phyloP scores from a whole-genome alignment of 2,329 filamentous ascomycete species.

The Botryosphaeria agaves region DNA sequence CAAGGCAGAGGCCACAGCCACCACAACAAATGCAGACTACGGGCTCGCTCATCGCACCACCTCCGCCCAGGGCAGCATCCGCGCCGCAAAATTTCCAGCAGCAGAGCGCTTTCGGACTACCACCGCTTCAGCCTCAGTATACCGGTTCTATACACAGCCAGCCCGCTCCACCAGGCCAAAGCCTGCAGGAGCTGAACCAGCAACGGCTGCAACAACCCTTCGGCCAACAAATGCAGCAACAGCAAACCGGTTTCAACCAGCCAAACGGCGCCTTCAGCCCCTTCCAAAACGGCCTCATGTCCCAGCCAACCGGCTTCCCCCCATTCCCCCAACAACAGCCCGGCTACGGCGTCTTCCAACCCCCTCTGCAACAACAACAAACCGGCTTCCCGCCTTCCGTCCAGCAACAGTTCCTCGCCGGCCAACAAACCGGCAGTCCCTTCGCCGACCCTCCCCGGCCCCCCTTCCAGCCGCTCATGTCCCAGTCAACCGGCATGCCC shows the following conservation, averaged over 20 bases:
- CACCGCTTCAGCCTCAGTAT: constrained; percentile 67
- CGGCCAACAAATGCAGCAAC: constrained; percentile 13
- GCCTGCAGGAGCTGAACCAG: constrained; percentile 51
- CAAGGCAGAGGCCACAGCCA: constrained; percentile 52
- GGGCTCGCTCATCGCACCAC: constrained; percentile 54
- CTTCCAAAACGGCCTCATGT: constrained; percentile 18
- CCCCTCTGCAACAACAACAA: constrained; percentile 16
- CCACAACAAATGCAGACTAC: constrained; percentile 43
- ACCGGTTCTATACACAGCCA: constrained; percentile 52
- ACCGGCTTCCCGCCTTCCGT: constrained; percentile 26
- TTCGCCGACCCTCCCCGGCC: constrained; percentile 37
- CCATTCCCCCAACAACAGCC: constrained; percentile 18
- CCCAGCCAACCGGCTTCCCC: constrained; percentile 21
- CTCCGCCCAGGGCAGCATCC: constrained; percentile 66
- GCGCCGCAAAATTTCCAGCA: constrained; percentile 66
- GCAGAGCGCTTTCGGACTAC: constrained; percentile 53
- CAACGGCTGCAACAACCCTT: constrained; percentile 18
- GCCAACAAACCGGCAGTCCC: constrained; percentile 27
- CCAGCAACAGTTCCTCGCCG: constrained; percentile 34
- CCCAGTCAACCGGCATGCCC: constrained; percentile 21
- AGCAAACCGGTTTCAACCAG: constrained; percentile 21
- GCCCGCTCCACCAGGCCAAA: constrained; percentile 58
- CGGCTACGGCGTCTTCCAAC: constrained; percentile 5
- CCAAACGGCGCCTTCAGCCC: constrained; percentile 15
- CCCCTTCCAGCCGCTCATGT: constrained; percentile 21